These are phyloP conservation scores for Cordia subcordata DNA, from an alignment of 257 asterid genomes.

Conservation along the genomic window DNA sequence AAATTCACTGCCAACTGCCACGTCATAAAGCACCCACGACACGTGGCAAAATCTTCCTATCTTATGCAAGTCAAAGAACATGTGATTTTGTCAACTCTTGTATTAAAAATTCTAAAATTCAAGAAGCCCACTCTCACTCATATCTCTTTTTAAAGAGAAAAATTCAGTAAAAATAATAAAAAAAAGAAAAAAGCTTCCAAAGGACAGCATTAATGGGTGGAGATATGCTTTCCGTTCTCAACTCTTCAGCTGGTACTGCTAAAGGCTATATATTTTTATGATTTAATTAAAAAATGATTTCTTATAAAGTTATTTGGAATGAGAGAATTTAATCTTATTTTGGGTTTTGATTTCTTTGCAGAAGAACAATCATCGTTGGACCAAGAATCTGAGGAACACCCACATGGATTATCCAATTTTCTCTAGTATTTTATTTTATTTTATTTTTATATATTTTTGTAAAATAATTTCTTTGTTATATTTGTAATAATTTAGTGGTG, in stretches of 20 bases:
- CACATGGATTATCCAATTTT: slow-evolving; percentile 15
- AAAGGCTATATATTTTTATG: not conserved
- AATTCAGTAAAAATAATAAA: not conserved
- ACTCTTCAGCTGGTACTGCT: slow-evolving; percentile 33
- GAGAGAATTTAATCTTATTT: not conserved
- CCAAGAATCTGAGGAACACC: slow-evolving; percentile 15
- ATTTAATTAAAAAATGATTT: not conserved
- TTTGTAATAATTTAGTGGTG: not conserved
- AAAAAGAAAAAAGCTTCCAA: not conserved
- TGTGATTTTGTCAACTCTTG: no score
- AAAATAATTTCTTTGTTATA: no score
- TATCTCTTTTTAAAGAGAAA: not conserved
- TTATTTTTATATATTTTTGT: not conserved
- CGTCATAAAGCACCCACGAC: no score
- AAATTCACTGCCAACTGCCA: no score
- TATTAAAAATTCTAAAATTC: no score
- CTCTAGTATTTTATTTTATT: slow-evolving; percentile 26
- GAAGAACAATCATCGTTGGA: slow-evolving; percentile 30
- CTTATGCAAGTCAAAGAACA: not conserved
- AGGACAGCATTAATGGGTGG: slow-evolving; percentile 50
- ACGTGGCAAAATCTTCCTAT: not conserved
- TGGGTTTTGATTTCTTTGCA: slow-evolving; percentile 24
- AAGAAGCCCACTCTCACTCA: not conserved
- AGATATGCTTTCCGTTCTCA: slow-evolving; percentile 15
- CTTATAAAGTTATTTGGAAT: not conserved